Evolutionary conservation across 768 basidiomycete species (phyloP), one percentile per base, ranked within the genome.

Genomic region (Xerocomellus amylosporus): DNA sequence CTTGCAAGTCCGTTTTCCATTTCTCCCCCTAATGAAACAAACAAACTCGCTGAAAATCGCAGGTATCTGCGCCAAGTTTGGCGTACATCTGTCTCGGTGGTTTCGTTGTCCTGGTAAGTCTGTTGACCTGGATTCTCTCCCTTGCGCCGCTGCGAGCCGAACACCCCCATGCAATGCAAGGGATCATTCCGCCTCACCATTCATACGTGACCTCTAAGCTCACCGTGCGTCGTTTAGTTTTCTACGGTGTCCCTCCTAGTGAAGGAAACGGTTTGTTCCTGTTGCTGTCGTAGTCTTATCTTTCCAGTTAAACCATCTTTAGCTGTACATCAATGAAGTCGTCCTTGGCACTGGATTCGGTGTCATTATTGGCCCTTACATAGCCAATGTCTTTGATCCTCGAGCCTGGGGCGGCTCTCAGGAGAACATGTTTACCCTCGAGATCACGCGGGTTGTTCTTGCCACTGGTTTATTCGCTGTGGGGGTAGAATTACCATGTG

Each of bases 381-480:
- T 77, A 45, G 81, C 84, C 28, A 78, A 80, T 34, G 73, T 87
- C 8, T 90, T 95, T 70, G 74, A 93, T 61, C 94, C 93, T 7
- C 79, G 87, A 4, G 75, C 77, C 3, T 97, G 93, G 93, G 80
- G 79, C 87, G 80, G 79, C 20, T 30, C 65, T 4, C 62, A 71
- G 14, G 64, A 75, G 34, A 73, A 71, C 36, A 77, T 81, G 63
- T 82, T 99, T 54, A 98, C 95, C 1, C 79, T 92, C 19, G 94
- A 96, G 70, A 73, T 96, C 17, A 94, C 87, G 74, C 80, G 94
- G 9, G 72, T 97, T 33, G 89, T 97, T 46, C 88, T 99, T 42
- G 95, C 88, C 4, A 87, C 90, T 2, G 91, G 93, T 26, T 82
- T 98, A 2, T 99, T 99, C 63, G 90, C 95, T 8, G 92, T 98